Base-by-base conservation (phyloP, 2,329 filamentous ascomycete species). In the Didymella segeticola region DNA sequence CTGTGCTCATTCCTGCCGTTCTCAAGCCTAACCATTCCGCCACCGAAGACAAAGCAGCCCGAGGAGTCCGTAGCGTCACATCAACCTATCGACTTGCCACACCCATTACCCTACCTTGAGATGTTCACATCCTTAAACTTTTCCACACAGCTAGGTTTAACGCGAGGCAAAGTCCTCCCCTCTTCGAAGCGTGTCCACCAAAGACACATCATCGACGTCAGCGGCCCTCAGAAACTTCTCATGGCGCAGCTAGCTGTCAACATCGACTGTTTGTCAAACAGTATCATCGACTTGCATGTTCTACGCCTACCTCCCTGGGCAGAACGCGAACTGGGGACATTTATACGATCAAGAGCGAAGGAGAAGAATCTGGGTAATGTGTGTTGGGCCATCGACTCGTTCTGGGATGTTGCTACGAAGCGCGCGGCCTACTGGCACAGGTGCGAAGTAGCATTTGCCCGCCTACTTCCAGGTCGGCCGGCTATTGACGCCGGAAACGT, bases 71-170 rank as follows among this genome's bases (percentile, higher is more conserved):
- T 82, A 0, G 76, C 82, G 7, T 89, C 88, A 1, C 89, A 93
- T 65, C 82, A 86, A 1, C 79, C 80, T 1, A 79, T 92, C 75
- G 80, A 83, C 1, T 80, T 88, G 1, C 78, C 81, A 0, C 84
- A 92, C 55, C 84, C 89, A 43, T 75, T 89, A 2, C 85, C 88
- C 0, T 91, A 88, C 60, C 79, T 93, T 0, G 83, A 88, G 38
- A 80, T 88, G 8, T 91, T 95, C 63, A 89, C 85, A 0, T 85
- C 88, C 0, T 80, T 95, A 12, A 78, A 78, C 0, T 86, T 89
- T 52, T 79, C 80, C 0, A 87, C 86, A 0, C 80, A 75, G 0
- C 77, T 86, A 12, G 64, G 55, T 15, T 50, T 74, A 1, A 62
- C 70, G 17, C 53, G 53, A 15, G 41, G 51, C 5, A 59, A 59